These are phyloP conservation scores for Globisporangium recalcitrans DNA, from an alignment of 352 stramenopile genomes.

Conservation along the genomic window DNA sequence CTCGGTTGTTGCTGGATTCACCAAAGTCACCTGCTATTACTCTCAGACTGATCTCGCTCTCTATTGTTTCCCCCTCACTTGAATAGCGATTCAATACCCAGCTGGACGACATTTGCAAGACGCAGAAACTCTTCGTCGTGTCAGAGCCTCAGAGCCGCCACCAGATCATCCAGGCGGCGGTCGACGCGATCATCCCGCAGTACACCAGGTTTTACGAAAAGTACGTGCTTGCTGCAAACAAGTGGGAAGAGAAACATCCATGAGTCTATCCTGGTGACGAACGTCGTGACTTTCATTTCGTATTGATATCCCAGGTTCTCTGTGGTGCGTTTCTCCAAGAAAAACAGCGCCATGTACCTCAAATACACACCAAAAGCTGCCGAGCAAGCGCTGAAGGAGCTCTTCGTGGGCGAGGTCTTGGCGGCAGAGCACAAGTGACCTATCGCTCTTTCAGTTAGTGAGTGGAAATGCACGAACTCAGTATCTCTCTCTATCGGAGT, in stretches of 20 bases:
- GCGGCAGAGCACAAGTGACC: conserved; percentile 15
- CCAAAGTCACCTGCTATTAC: neutral
- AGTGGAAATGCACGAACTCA: neutral
- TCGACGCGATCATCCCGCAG: conserved; percentile 76
- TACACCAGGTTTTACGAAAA: conserved; percentile 93
- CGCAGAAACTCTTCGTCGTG: conserved; percentile 75
- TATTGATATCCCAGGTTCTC: conserved; percentile 62
- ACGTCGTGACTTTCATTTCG: too few relatives aligned
- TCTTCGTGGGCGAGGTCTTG: conserved; percentile 63
- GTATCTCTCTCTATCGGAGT: conserved; percentile 22
- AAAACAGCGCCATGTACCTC: conserved; percentile 86
- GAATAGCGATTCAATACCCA: conserved; percentile 67
- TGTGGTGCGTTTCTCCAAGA: conserved; percentile 89
- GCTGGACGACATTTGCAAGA: conserved; percentile 63
- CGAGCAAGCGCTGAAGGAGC: conserved; percentile 74
- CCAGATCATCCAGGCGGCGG: conserved; percentile 78
- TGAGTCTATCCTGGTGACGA: too few relatives aligned
- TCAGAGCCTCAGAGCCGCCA: conserved; percentile 83
- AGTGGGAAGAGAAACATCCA: too few relatives aligned
- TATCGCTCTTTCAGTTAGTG: too few relatives aligned
- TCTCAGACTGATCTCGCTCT: too few relatives aligned
- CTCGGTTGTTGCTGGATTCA: neutral
- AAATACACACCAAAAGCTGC: conserved; percentile 84
- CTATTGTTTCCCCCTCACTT: neutral
- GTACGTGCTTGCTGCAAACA: conserved; percentile 22